Base-by-base conservation (phyloP, 1,139 yeast genomes). In the Kluyveromyces sp. region DNA sequence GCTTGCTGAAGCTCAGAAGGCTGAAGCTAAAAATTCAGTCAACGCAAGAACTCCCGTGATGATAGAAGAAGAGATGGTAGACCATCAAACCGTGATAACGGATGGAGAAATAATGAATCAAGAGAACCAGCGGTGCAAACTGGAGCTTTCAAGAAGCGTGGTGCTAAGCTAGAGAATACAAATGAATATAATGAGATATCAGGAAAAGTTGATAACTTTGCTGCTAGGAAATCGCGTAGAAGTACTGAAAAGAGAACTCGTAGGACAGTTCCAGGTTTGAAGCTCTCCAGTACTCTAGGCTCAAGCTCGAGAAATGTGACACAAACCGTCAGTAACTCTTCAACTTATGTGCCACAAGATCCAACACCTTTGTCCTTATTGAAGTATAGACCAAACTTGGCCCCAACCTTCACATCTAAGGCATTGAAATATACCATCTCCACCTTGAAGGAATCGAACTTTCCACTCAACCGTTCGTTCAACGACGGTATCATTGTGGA, bases 321-420 rank as follows among this genome's bases (percentile, higher is more conserved):
- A 10, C 45, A 50, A 37, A 45, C 37, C 29, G 45, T 34, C 34
- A 4, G 10, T 43, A 15, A 40, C 28, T 47, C 46, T 25, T 38
- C 47, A 29, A 46, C 45, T 5, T 58, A 56, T 36, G 42, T 50
- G 5, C 58, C 61, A 8, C 53, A 52, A 29, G 55, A 54, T 10
- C 59, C 59, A 10, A 53, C 62, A 1, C 55, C 56, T 5, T 43
- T 51, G 8, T 54, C 61, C 4, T 40, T 61, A 29, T 42, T 60
- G 33, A 56, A 53, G 42, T 57, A 53, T 41, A 48, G 50, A 25
- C 54, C 65, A 3, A 42, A 42, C 21, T 41, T 57, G 28, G 50
- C 50, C 6, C 46, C 50, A 34, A 51, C 53, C 10, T 44, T 52
- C 4, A 43, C 47, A 4, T 48, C 61, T 2, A 56, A 55, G 42